Conservation (phyloP, 805 yeast species). For the Kazachstania martiniae region DNA sequence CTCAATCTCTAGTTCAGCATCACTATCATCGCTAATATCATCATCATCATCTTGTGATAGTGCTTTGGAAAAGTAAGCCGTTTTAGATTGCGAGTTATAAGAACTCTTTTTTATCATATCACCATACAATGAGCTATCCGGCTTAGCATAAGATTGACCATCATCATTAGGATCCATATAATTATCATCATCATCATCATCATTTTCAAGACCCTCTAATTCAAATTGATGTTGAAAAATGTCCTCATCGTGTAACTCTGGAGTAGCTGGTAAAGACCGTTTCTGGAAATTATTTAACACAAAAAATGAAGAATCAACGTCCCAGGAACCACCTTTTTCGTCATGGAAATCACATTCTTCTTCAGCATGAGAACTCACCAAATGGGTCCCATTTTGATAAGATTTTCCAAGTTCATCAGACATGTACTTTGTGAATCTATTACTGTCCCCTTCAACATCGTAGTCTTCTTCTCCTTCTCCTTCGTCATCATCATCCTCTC, state of each 20-base stretch:
- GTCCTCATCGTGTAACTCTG: constrained; percentile 12
- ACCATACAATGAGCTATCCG: constrained; percentile 46
- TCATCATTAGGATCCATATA: constrained; percentile 76
- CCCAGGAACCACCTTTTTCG: not conserved
- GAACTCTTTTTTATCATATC: constrained; percentile 23
- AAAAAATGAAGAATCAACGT: constrained; percentile 3
- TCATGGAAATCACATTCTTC: constrained; percentile 13
- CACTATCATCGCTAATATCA: constrained; percentile 8
- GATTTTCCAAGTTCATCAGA: constrained; percentile 17
- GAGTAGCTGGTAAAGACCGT: constrained; percentile 9
- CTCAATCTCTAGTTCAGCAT: constrained; percentile 9
- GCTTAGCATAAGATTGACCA: constrained; percentile 60
- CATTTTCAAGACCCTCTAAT: constrained; percentile 18
- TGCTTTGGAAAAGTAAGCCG: constrained; percentile 12
- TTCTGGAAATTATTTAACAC: constrained; percentile 7
- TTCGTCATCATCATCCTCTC: constrained; percentile 3
- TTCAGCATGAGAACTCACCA: constrained; percentile 4
- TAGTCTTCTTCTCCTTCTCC: too few relatives aligned
- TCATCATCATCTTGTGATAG: constrained; percentile 9
- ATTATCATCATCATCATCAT: constrained; percentile 46
- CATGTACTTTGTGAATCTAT: constrained; percentile 20
- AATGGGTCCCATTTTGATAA: constrained; percentile 1
- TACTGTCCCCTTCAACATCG: constrained; percentile 10
- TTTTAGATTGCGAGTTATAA: constrained; percentile 9
- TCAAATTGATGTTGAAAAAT: constrained; percentile 37